Conservation (phyloP, 192 early-diverging fungal species). For the Backusella mclennaniae region DNA sequence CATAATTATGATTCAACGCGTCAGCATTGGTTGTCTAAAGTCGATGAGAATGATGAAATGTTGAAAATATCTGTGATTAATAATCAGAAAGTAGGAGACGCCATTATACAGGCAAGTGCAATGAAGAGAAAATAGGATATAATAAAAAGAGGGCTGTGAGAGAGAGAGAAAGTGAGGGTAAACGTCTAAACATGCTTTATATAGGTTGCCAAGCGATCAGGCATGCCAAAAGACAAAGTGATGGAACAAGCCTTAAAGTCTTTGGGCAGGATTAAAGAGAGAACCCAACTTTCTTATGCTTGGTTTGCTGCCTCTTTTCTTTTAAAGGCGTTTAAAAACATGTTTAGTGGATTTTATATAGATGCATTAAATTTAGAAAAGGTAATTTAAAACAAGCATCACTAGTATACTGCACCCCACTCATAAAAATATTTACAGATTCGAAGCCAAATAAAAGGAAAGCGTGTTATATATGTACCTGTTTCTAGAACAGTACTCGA, state of each 20-base stretch:
- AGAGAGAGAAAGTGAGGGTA: too few relatives aligned
- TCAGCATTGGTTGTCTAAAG: neutral
- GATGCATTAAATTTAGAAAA: neutral
- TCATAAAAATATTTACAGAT: neutral
- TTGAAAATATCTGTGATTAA: constrained; percentile 5
- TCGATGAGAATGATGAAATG: constrained; percentile 9
- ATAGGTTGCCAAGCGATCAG: constrained; percentile 15
- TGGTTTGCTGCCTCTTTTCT: constrained; percentile 23
- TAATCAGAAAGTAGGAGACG: constrained; percentile 12
- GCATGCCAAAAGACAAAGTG: constrained; percentile 6
- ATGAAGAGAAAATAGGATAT: neutral
- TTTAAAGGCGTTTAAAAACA: constrained; percentile 3
- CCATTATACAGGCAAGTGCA: neutral
- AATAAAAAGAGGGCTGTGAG: too few relatives aligned
- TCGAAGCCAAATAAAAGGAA: constrained; percentile 3
- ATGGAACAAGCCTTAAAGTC: constrained; percentile 8
- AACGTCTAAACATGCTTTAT: neutral
- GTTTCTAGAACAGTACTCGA: constrained; percentile 18
- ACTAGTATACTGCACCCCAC: too few relatives aligned
- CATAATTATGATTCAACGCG: neutral
- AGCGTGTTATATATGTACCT: constrained; percentile 21
- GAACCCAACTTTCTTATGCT: constrained; percentile 18
- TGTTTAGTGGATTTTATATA: constrained; percentile 19
- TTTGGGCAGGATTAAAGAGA: constrained; percentile 5
- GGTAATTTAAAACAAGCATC: neutral